Evolutionary conservation across 164 flowering plant species (phyloP).

Genomic region (Houttuynia cordata): DNA sequence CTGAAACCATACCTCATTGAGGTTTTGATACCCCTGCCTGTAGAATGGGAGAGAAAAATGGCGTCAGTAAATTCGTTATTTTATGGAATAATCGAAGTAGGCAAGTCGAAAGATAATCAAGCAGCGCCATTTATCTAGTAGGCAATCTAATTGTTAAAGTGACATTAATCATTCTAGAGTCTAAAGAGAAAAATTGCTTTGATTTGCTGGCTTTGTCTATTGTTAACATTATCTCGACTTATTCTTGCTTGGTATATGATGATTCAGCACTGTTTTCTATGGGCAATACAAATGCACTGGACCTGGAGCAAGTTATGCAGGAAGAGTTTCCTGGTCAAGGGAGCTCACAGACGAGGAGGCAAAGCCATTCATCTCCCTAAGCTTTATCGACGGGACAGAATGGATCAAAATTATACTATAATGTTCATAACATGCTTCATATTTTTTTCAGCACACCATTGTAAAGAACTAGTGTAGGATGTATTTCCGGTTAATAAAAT

Average conservation of each 20-base stretch:
- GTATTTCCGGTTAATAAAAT: neutral
- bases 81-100: no score
- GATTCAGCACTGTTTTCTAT: constrained; percentile 80
- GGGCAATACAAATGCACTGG: constrained; percentile 98
- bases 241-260: neutral
- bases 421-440: neutral
- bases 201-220: no score
- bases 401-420: constrained; percentile 53
- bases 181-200: no score
- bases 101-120: no score
- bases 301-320: constrained; percentile 77
- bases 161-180: no score
- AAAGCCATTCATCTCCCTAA: constrained; percentile 71
- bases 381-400: constrained; percentile 83
- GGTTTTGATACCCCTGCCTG: no score
- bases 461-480: neutral
- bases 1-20: no score
- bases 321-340: constrained; percentile 92
- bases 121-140: no score
- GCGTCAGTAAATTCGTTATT: no score
- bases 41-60: no score
- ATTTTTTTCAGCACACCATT: neutral
- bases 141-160: no score
- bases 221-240: no score
- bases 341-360: constrained; percentile 90